Evolutionary conservation across 345 rosid genomes (phyloP), one percentile per base, ranked within the genome.

Genomic region (Noccaea bulbosa): DNA sequence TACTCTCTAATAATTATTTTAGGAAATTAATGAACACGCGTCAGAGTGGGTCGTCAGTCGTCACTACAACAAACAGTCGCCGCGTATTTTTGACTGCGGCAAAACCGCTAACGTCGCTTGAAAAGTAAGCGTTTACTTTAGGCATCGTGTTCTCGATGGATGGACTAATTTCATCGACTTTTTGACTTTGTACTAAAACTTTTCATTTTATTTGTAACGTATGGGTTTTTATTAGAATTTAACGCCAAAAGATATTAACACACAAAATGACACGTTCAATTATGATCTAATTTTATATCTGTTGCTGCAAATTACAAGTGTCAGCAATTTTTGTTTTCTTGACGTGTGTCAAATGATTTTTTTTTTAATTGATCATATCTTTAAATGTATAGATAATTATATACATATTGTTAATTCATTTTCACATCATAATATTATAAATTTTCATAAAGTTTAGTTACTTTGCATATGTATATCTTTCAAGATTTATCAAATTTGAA

Each of bases 71-170:
- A 66, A 66, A 22, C 40, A 73, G 72, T 58, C 61, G 77, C 72
- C 67, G 77, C 62, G 71, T 41, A 50, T 20, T 74, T 43, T 74
- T 74, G 68, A 66, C 72, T 50, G 6, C 40, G 34, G 62, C 67
- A 50, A 14, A 7, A 33, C 46, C 45, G 62, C 32, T 4, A 34
- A 20, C 10, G 60, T 50, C 41, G 73, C 68, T 66, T 74, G 34
- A 64, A 58, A 66, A 22, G 5, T 43, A 74, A 57, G 78, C 78
- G 68, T 59, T 74, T 72, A 62, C 63, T 45, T 72, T 63, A 72
- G 44, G 76, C 70, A 62, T 34, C n/a, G 52, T 14, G 52, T 22
- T 63, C 70, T 72, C 41, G 56, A 72, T 72, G 70, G 63, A 34
- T 52, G 70, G 76, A 53, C 62, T 20, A 40, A 0, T 51, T 4